phyloP scores from a whole-genome alignment of 768 basidiomycete genomes.

The Porphyrellus cyaneotinctus region DNA sequence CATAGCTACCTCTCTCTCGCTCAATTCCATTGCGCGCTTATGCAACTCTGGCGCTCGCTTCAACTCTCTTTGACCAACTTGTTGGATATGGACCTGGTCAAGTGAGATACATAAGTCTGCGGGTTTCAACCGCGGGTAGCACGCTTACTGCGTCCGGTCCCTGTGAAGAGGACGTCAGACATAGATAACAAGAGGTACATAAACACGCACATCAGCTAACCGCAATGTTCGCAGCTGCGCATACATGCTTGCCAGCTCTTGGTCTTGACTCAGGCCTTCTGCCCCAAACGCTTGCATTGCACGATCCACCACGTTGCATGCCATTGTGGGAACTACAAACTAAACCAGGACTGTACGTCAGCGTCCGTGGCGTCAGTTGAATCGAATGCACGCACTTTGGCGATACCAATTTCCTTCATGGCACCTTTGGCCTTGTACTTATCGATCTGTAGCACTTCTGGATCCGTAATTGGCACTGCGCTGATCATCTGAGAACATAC shows the following conservation, averaged over 20 bases:
- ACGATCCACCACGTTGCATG: conserved; percentile 84
- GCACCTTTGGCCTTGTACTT: conserved; percentile 89
- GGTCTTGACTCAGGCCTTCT: conserved; percentile 93
- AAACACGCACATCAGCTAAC: conserved; percentile 68
- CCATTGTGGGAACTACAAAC: conserved; percentile 95
- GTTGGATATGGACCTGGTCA: conserved; percentile 84
- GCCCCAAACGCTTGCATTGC: conserved; percentile 95
- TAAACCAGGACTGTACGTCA: conserved; percentile 29
- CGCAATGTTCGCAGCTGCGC: conserved; percentile 83
- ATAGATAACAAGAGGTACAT: background rate
- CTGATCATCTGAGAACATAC: conserved; percentile 31
- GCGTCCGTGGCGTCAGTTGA: background rate
- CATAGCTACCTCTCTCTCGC: conserved; percentile 58
- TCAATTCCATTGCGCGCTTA: conserved; percentile 49
- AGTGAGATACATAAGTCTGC: background rate
- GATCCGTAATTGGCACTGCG: background rate
- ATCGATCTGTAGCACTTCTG: conserved; percentile 63
- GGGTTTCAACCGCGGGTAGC: background rate
- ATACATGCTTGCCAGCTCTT: conserved; percentile 72
- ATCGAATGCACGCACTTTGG: conserved; percentile 59
- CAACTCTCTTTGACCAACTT: conserved; percentile 88
- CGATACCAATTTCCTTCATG: conserved; percentile 94
- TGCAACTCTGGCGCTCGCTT: conserved; percentile 65
- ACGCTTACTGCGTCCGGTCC: conserved; percentile 70
- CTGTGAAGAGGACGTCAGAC: conserved; percentile 33